Conservation (phyloP, 257 asterid genomes). For the Ehretia macrophylla region DNA sequence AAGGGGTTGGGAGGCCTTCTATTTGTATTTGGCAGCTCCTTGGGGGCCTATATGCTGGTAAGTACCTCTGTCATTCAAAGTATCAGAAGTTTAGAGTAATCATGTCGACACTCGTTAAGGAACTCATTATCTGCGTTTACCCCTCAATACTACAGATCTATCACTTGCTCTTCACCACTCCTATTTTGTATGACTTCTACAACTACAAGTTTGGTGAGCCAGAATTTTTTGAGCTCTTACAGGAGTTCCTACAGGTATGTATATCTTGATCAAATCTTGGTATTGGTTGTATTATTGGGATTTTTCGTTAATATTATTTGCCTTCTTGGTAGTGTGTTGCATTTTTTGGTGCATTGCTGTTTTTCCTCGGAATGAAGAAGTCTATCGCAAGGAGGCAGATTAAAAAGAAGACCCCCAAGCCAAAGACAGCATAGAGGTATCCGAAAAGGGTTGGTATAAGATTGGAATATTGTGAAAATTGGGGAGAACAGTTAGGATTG, state of each 20-base stretch:
- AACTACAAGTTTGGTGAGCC: conserved; percentile 43
- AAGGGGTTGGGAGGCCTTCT: conserved; percentile 88
- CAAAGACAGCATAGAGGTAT: conserved; percentile 55
- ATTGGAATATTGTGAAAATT: background rate
- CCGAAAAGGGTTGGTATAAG: conserved; percentile 11
- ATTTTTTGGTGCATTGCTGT: conserved; percentile 65
- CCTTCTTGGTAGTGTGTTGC: conserved; percentile 46
- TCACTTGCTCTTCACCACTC: conserved; percentile 61
- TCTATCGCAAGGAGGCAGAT: conserved; percentile 56
- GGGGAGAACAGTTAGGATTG: background rate
- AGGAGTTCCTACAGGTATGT: conserved; percentile 72
- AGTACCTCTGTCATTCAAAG: conserved; percentile 10
- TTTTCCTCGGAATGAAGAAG: conserved; percentile 75
- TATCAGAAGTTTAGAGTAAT: too few species aligned
- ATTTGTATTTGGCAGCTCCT: conserved; percentile 70
- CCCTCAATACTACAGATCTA: conserved; percentile 41
- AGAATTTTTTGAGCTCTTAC: conserved; percentile 36
- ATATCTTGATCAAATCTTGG: background rate
- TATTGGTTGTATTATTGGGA: background rate
- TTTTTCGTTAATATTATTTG: conserved; percentile 7
- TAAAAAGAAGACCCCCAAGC: conserved; percentile 51
- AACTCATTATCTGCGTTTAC: too few species aligned
- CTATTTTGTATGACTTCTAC: conserved; percentile 63
- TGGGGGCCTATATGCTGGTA: conserved; percentile 85
- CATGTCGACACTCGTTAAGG: too few species aligned